Percentiles rank a stretch among this genome's conserved stretches.
phyloP scores from a whole-genome alignment of 805 yeast genomes.

The Lipomyces sp. region DNA sequence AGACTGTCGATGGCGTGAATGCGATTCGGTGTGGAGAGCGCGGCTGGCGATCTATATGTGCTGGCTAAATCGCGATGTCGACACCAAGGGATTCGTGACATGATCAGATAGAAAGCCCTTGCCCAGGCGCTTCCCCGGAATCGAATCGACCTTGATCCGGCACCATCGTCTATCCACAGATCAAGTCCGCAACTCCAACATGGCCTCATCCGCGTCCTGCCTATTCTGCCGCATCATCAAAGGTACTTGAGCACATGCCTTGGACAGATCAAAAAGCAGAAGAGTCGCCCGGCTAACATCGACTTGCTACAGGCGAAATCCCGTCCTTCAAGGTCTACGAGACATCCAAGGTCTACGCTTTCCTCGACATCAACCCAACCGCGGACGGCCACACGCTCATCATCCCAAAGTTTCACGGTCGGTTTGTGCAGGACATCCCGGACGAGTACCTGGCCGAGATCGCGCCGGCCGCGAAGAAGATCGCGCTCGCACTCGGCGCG shows the following conservation, averaged over 20 bases:
- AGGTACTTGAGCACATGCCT: background rate
- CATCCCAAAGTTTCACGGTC: conserved; percentile 86
- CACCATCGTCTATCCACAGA: too few relatives aligned
- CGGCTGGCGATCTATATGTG: too few relatives aligned
- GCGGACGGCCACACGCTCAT: conserved; percentile 16
- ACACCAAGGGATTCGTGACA: too few relatives aligned
- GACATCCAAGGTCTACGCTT: conserved; percentile 73
- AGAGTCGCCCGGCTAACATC: too few relatives aligned
- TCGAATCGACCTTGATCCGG: too few relatives aligned
- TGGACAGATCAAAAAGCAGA: background rate
- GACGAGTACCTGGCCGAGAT: conserved; percentile 86
- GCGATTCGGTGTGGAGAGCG: too few relatives aligned
- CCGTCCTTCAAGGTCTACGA: conserved; percentile 90
- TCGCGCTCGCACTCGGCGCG: conserved; percentile 65
- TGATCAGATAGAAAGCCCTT: too few relatives aligned
- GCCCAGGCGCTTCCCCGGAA: too few relatives aligned
- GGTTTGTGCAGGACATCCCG: conserved; percentile 84
- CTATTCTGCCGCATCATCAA: conserved; percentile 11
- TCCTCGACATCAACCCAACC: conserved; percentile 67
- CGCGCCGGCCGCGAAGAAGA: conserved; percentile 82
- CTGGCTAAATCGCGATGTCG: too few relatives aligned
- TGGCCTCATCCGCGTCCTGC: background rate
- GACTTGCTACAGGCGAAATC: conserved; percentile 81
- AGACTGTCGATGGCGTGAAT: too few relatives aligned
- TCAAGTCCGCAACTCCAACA: background rate